Evolutionary conservation across 805 yeast species (phyloP).

Genomic region (Scheffersomyces coipomensis): DNA sequence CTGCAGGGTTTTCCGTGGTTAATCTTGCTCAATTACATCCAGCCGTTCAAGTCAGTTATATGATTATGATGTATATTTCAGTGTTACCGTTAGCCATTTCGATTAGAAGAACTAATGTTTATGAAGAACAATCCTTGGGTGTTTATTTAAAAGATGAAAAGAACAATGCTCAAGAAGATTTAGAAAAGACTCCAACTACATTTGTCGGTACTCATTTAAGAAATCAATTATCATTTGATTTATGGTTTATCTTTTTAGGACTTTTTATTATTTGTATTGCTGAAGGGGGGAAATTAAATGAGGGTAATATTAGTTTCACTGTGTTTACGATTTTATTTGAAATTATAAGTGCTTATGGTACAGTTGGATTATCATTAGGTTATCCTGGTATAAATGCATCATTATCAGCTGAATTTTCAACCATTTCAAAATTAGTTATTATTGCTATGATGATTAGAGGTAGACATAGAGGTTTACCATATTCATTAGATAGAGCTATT

Average conservation of each 20-base stretch:
- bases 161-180: constrained; percentile 24
- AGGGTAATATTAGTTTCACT: constrained; percentile 47
- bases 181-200: constrained; percentile 47
- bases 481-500: constrained; percentile 89
- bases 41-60: constrained; percentile 88
- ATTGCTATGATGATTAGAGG: constrained; percentile 93
- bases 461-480: constrained; percentile 94
- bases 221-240: constrained; percentile 87
- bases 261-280: constrained; percentile 83
- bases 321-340: constrained; percentile 81
- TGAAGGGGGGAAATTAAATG: constrained; percentile 64
- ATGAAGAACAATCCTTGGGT: constrained; percentile 97
- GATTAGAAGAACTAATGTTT: constrained; percentile 93
- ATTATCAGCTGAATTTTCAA: constrained; percentile 67
- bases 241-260: constrained; percentile 91
- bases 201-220: constrained; percentile 87
- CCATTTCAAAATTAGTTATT: constrained; percentile 77
- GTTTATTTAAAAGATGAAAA: constrained; percentile 53
- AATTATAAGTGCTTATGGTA: constrained; percentile 92
- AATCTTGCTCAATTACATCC: constrained; percentile 74
- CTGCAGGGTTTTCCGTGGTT: constrained; percentile 85
- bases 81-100: constrained; percentile 95
- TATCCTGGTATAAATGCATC: constrained; percentile 68
- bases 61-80: constrained; percentile 98
- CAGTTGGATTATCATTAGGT: constrained; percentile 91